Conservation (phyloP, 495 filamentous ascomycete species). For the Cudoniella acicularis region DNA sequence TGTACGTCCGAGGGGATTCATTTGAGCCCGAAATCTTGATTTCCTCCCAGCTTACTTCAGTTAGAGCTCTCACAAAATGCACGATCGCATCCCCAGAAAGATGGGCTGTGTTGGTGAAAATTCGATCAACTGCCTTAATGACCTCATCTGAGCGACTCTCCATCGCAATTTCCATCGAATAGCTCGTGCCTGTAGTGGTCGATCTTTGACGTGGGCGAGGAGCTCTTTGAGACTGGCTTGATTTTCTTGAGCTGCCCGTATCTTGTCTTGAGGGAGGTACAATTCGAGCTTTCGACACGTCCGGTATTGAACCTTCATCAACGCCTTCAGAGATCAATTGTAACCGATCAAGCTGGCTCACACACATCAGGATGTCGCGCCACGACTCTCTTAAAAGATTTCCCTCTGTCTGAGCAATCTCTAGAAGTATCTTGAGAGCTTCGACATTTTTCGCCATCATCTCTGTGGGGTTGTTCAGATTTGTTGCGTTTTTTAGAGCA, state of each 20-base stretch:
- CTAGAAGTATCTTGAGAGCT: conserved; percentile 83
- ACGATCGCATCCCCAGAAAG: conserved; percentile 94
- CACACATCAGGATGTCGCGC: conserved; percentile 92
- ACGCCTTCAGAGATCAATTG: conserved; percentile 94
- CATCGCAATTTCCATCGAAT: conserved; percentile 81
- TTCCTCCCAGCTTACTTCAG: conserved; percentile 97
- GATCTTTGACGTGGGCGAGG: conserved; percentile 60
- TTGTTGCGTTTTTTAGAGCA: conserved; percentile 88
- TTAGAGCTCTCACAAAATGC: conserved; percentile 90
- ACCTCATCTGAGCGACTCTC: conserved; percentile 91
- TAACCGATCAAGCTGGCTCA: conserved; percentile 92
- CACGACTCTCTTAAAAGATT: conserved; percentile 86
- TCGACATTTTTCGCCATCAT: conserved; percentile 97
- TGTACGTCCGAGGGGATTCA: conserved; percentile 91
- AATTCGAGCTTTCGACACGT: conserved; percentile 82
- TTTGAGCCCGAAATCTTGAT: conserved; percentile 95
- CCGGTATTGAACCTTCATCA: conserved; percentile 86
- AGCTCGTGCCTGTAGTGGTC: conserved; percentile 59
- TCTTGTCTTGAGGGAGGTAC: conserved; percentile 48
- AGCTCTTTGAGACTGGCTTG: conserved; percentile 56
- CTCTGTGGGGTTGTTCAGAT: conserved; percentile 90
- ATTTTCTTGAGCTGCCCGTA: conserved; percentile 55
- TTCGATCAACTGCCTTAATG: conserved; percentile 85
- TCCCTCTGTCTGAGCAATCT: conserved; percentile 87
- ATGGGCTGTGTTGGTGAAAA: conserved; percentile 94